Evolutionary conservation across 2,329 filamentous ascomycete genomes (phyloP), one percentile per base, ranked within the genome.

Genomic region (Dothistroma septosporum): DNA sequence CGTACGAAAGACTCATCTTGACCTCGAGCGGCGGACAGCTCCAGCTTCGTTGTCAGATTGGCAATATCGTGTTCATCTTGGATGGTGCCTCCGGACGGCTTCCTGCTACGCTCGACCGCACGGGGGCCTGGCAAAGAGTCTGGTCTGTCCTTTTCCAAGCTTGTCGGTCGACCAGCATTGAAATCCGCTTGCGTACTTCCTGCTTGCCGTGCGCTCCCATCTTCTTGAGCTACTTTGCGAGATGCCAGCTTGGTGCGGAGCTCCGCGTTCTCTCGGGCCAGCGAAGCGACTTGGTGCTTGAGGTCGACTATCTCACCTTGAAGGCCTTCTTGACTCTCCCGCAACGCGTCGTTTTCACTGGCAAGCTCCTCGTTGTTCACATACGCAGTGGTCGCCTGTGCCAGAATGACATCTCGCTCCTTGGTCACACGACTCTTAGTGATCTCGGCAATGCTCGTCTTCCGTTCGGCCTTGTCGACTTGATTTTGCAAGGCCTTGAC

Each of bases 221-320:
- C 31, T 19, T 46, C 21, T 14, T 46, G 28, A 28, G 52, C 33
- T 31, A 35, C 11, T 44, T 56, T 58, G 53, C 75, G 61, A 22
- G 76, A 70, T 2, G 72, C 69, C 16, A 78, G 68, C 57, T 78
- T 73, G 8, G 70, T 61, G 12, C 75, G 74, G 53, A 80, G 71
- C 31, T 75, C 70, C 50, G 76, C 71, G 41, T 78, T 79, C 55
- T 78, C 75, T 1, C 73, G 50, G 32, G 74, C 72, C 56, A 80
- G 73, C 4, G 71, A 70, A 33, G 76, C 72, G 35, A 78, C 74
- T 66, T 74, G 49, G 68, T 66, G 59, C 55, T 66, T 66, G 54
- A 75, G 44, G 65, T 97, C 91, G 71, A 97, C 93, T 58, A 92
- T 86, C 71, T 97, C 93, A 72, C 96, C 92, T 60, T 96, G 85